phyloP scores from a whole-genome alignment of 164 flowering plant species.

The Chimonanthus salicifolius region DNA sequence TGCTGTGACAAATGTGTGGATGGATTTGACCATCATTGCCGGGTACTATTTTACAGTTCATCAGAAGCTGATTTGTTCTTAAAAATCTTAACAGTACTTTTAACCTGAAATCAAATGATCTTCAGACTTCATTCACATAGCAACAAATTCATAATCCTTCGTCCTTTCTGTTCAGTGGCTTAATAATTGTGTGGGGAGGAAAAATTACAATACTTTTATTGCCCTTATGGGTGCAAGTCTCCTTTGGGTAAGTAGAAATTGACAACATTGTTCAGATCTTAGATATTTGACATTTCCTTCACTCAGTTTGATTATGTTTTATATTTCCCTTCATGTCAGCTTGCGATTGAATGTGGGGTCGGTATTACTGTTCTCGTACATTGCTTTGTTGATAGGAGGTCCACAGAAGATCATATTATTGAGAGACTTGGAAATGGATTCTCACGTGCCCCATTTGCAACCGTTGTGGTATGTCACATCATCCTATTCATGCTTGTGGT shows the following conservation, averaged over 20 bases:
- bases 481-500: background rate
- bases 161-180: conserved; percentile 62
- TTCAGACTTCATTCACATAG: background rate
- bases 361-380: conserved; percentile 89
- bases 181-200: conserved; percentile 92
- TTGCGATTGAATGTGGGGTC: conserved; percentile 78
- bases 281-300: background rate
- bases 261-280: background rate
- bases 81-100: background rate
- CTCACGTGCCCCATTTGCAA: conserved; percentile 83
- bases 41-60: conserved; percentile 38
- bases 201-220: conserved; percentile 80
- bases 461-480: conserved; percentile 70
- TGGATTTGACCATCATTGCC: conserved; percentile 98
- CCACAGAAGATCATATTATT: conserved; percentile 68
- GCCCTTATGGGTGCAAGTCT: conserved; percentile 85
- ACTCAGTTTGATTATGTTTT: background rate
- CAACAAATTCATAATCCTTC: background rate
- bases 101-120: background rate
- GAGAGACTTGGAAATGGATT: conserved; percentile 94
- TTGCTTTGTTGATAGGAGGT: conserved; percentile 67
- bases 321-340: conserved; percentile 30
- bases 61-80: background rate
- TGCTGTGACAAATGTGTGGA: conserved; percentile 99
- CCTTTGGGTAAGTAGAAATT: conserved; percentile 65